Conservation (phyloP, 371 early-diverging fungal species). For the Saksenaea vasiformis region DNA sequence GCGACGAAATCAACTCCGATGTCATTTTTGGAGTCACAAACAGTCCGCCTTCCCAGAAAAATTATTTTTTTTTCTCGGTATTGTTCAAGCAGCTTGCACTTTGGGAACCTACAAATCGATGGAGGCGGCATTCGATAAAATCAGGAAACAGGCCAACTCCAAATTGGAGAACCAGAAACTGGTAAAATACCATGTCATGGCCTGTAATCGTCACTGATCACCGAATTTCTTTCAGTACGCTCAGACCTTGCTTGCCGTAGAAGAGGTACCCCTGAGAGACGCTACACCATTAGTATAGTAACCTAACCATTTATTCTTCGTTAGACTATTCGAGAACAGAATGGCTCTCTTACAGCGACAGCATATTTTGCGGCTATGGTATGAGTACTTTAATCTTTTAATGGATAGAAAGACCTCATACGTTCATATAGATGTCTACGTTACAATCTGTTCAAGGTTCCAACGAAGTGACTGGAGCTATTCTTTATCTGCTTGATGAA, state of each 20-base stretch:
- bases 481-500: conserved; percentile 79
- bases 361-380: conserved; percentile 92
- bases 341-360: conserved; percentile 65
- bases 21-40: conserved; percentile 19
- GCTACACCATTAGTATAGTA: neutral
- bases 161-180: conserved; percentile 85
- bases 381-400: conserved; percentile 12
- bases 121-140: conserved; percentile 55
- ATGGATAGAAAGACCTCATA: neutral
- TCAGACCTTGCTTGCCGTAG: conserved; percentile 82
- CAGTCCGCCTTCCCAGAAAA: conserved; percentile 26
- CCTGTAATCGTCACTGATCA: neutral
- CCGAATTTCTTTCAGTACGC: conserved; percentile 48
- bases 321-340: conserved; percentile 78
- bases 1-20: neutral
- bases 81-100: conserved; percentile 1
- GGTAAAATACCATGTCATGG: conserved; percentile 26
- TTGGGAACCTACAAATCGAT: conserved; percentile 19
- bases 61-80: conserved; percentile 13
- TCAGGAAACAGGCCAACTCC: conserved; percentile 70
- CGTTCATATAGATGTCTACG: conserved; percentile 67
- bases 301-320: neutral
- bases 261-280: conserved; percentile 60
- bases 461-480: conserved; percentile 62
- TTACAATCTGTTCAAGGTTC: conserved; percentile 48